Conservation (phyloP, 192 early-diverging fungal species). For the Coemansia sp. region DNA sequence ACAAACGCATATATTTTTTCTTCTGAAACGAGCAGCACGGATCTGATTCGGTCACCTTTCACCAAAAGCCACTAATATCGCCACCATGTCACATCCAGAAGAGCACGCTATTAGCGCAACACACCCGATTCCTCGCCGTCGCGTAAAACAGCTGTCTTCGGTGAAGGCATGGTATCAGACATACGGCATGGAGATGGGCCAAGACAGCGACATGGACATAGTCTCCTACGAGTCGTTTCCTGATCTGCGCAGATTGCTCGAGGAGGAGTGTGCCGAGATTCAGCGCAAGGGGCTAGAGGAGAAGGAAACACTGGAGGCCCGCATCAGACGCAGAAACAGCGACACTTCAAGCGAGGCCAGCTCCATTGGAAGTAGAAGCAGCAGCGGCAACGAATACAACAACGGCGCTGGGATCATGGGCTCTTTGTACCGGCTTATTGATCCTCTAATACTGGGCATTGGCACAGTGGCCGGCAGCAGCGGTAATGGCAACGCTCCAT, state of each 20-base stretch:
- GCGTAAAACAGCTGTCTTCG: conserved; percentile 49
- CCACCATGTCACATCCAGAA: neutral
- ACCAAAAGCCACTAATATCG: neutral
- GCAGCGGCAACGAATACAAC: conserved; percentile 6
- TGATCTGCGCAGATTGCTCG: conserved; percentile 47
- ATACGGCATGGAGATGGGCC: conserved; percentile 36
- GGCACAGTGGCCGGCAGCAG: conserved; percentile 18
- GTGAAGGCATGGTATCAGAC: conserved; percentile 48
- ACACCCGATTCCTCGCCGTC: conserved; percentile 24
- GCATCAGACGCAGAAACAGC: conserved; percentile 44
- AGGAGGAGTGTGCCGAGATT: conserved; percentile 53
- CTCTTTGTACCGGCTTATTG: conserved; percentile 47
- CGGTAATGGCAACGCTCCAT: conserved; percentile 9
- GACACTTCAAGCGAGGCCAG: conserved; percentile 38
- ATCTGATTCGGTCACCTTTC: neutral
- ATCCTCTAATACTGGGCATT: conserved; percentile 36
- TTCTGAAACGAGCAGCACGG: neutral
- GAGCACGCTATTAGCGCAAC: conserved; percentile 8
- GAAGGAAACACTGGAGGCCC: conserved; percentile 31
- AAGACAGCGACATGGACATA: conserved; percentile 28
- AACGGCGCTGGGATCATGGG: conserved; percentile 30
- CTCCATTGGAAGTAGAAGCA: conserved; percentile 15
- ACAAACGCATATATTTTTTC: neutral
- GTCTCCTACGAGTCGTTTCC: conserved; percentile 51
- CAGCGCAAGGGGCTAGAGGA: conserved; percentile 45